These are phyloP conservation scores for Trametes cubensis DNA, from an alignment of 768 basidiomycete genomes.

Conservation along the genomic window DNA sequence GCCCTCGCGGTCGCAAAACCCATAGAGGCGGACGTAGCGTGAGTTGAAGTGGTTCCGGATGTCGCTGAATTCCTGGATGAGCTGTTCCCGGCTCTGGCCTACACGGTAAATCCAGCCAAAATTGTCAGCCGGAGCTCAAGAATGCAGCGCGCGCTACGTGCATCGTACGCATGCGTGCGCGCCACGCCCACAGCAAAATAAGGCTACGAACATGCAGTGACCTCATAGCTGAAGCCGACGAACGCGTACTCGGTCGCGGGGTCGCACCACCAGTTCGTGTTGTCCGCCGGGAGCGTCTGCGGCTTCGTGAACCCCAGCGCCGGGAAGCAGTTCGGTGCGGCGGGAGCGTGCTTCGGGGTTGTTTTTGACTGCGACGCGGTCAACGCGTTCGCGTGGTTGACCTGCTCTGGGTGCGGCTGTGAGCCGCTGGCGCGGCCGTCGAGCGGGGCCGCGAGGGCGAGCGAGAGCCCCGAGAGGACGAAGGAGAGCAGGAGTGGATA, in stretches of 20 bases:
- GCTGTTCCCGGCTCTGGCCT: conserved; percentile 60
- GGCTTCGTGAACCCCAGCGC: conserved; percentile 59
- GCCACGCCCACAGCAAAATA: not conserved
- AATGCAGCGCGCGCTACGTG: not conserved
- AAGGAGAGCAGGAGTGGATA: not conserved
- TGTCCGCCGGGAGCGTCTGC: conserved; percentile 40
- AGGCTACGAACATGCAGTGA: conserved; percentile 56
- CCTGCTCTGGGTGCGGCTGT: conserved; percentile 10
- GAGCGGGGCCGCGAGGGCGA: conserved; percentile 15
- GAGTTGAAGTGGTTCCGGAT: conserved; percentile 62
- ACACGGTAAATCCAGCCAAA: not conserved
- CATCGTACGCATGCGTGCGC: not conserved
- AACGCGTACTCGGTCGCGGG: conserved; percentile 69
- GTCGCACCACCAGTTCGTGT: conserved; percentile 55
- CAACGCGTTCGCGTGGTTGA: not conserved
- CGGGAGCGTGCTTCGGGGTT: not conserved
- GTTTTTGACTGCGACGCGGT: not conserved
- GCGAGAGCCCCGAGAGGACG: not conserved
- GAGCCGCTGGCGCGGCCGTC: conserved; percentile 11
- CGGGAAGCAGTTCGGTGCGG: conserved; percentile 37
- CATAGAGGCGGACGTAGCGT: conserved; percentile 62
- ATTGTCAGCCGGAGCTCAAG: not conserved
- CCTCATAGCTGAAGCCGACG: conserved; percentile 76
- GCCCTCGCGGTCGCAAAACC: conserved; percentile 41
- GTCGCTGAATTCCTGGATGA: conserved; percentile 59